Conservation (phyloP, 2,329 filamentous ascomycete genomes). For the Sporothrix euskadiensis region DNA sequence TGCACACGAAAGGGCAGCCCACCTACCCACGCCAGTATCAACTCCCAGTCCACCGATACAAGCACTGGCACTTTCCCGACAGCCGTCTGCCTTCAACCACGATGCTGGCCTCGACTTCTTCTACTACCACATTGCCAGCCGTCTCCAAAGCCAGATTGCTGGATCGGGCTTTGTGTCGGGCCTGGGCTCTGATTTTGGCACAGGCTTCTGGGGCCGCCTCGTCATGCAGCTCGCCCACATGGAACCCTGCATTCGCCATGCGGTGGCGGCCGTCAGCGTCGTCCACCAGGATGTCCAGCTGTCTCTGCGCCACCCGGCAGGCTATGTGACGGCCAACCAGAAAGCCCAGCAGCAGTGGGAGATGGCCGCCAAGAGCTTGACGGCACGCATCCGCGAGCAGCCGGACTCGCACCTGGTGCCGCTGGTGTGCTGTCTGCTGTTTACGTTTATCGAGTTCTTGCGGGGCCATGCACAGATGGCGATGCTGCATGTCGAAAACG, state of each 20-base stretch:
- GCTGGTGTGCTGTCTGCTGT: conserved; percentile 16
- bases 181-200: neutral
- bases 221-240: conserved; percentile 7
- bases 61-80: neutral
- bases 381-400: conserved; percentile 1
- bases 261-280: neutral
- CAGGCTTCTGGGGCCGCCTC: neutral
- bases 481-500: conserved; percentile 11
- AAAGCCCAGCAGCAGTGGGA: neutral
- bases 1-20: neutral
- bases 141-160: neutral
- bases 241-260: conserved; percentile 11
- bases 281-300: conserved; percentile 9
- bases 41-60: no score
- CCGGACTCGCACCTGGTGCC: conserved; percentile 5
- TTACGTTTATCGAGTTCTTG: conserved; percentile 13
- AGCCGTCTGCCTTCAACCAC: neutral
- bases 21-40: neutral
- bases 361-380: neutral
- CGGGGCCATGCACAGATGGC: neutral
- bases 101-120: conserved; percentile 10
- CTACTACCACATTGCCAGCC: neutral
- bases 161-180: neutral
- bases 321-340: conserved; percentile 9
- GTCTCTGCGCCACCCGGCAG: conserved; percentile 1